phyloP scores from a whole-genome alignment of 78 protist species.

The Dictyostelium citrinum region DNA sequence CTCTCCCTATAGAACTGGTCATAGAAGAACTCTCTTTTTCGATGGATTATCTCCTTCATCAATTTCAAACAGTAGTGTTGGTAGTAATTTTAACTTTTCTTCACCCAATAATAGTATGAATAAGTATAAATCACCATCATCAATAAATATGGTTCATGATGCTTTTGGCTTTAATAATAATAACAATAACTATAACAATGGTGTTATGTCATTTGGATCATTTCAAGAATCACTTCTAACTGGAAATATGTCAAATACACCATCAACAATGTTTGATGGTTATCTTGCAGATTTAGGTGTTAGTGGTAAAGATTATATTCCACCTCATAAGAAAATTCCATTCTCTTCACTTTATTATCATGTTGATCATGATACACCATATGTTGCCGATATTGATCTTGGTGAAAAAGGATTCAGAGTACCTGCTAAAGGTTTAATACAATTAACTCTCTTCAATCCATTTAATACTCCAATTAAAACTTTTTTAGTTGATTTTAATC shows the following conservation, averaged over 20 bases:
- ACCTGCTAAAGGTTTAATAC: slow-evolving; percentile 56
- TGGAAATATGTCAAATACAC: slow-evolving; percentile 73
- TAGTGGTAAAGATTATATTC: slow-evolving; percentile 62
- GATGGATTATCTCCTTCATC: slow-evolving; percentile 21
- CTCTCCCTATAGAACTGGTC: slow-evolving; percentile 42
- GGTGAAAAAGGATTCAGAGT: slow-evolving; percentile 43
- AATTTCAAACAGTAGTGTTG: background rate
- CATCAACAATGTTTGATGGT: slow-evolving; percentile 62
- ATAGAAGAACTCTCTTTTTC: slow-evolving; percentile 45
- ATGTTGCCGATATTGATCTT: slow-evolving; percentile 52
- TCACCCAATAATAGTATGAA: background rate
- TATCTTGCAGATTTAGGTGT: slow-evolving; percentile 53
- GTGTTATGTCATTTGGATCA: slow-evolving; percentile 43
- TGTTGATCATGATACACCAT: slow-evolving; percentile 64
- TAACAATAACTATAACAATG: background rate
- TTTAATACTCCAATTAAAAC: slow-evolving; percentile 54
- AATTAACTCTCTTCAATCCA: slow-evolving; percentile 60
- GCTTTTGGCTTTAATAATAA: background rate
- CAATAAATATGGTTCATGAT: background rate
- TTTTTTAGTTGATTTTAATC: slow-evolving; percentile 41
- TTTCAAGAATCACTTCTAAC: slow-evolving; percentile 57
- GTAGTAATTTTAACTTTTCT: background rate
- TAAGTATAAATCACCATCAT: background rate
- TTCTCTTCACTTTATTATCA: slow-evolving; percentile 63
- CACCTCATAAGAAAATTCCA: slow-evolving; percentile 69